Percentiles rank a stretch among this genome's conserved stretches.
Evolutionary conservation across 2,329 filamentous ascomycete species (phyloP).

Genomic region (Cordyceps tenuipes): DNA sequence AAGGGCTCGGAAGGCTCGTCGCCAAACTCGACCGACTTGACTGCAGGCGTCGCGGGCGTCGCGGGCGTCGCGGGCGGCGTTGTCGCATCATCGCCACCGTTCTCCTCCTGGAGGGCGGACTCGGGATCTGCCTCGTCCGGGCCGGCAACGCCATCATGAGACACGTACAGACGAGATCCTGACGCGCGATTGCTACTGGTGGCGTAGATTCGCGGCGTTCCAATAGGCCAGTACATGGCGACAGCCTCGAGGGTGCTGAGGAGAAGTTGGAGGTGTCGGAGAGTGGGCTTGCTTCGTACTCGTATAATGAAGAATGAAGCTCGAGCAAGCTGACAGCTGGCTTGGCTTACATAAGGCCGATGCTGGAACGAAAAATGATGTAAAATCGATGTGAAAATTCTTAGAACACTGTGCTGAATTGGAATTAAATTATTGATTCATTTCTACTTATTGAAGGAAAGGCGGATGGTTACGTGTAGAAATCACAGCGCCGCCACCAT

Average conservation of each 20-base stretch:
- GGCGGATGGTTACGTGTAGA: no score
- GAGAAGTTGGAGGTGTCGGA: background rate
- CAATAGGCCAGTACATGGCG: conserved; percentile 87
- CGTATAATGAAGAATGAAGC: background rate
- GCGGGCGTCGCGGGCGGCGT: conserved; percentile 35
- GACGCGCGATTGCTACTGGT: conserved; percentile 58
- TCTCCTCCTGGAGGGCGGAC: conserved; percentile 22
- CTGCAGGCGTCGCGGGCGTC: conserved; percentile 47
- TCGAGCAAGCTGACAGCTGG: background rate
- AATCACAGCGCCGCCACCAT: no score
- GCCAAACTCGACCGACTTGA: conserved; percentile 48
- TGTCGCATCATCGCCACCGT: conserved; percentile 13
- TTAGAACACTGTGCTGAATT: background rate
- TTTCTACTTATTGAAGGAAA: no score
- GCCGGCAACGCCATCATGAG: conserved; percentile 50
- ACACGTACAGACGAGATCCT: conserved; percentile 41
- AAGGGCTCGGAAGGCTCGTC: conserved; percentile 25
- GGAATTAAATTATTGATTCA: background rate
- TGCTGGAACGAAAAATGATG: background rate
- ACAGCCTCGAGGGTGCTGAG: conserved; percentile 11
- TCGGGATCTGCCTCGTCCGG: conserved; percentile 20
- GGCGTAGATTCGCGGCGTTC: conserved; percentile 74
- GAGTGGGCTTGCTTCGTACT: background rate
- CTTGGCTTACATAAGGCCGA: conserved; percentile 8
- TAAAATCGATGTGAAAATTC: background rate